These are phyloP conservation scores for Pichia heedii DNA, from an alignment of 805 yeast species.

Conservation along the genomic window DNA sequence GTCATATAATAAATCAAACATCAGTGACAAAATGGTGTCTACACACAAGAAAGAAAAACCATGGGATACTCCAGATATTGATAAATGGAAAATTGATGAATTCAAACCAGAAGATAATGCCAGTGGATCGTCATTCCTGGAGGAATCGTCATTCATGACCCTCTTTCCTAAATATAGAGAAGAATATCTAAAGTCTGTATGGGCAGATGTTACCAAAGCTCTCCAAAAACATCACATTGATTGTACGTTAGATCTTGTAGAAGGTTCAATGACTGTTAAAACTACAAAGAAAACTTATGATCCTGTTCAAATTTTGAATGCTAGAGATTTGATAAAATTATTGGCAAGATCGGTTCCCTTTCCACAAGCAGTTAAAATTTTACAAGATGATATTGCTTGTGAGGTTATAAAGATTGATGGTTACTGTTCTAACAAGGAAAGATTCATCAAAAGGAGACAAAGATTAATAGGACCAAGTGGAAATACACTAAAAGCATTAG, in stretches of 20 bases:
- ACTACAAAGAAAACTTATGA: conserved; percentile 94
- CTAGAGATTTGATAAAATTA: conserved; percentile 88
- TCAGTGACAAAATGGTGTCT: conserved; percentile 59
- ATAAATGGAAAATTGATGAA: conserved; percentile 85
- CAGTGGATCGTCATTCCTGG: conserved; percentile 84
- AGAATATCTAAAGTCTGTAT: conserved; percentile 73
- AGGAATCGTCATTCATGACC: conserved; percentile 91
- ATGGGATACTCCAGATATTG: conserved; percentile 94
- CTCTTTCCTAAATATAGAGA: conserved; percentile 96
- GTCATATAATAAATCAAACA: too few species aligned
- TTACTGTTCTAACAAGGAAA: conserved; percentile 79
- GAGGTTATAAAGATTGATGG: conserved; percentile 94
- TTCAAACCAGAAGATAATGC: conserved; percentile 85
- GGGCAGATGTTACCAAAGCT: conserved; percentile 88
- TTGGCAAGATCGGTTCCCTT: conserved; percentile 94
- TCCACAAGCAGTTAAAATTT: conserved; percentile 88
- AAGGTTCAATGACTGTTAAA: conserved; percentile 94
- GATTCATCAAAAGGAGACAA: conserved; percentile 93
- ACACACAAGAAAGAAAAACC: conserved; percentile 94
- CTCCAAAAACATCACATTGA: conserved; percentile 65
- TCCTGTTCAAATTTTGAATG: conserved; percentile 88
- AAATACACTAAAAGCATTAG: conserved; percentile 91
- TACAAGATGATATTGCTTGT: conserved; percentile 90
- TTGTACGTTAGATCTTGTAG: conserved; percentile 84
- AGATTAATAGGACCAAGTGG: conserved; percentile 95